Evolutionary conservation across 345 rosid genomes (phyloP), one percentile per base, ranked within the genome.

Genomic region (Crucihimalaya himalaica): DNA sequence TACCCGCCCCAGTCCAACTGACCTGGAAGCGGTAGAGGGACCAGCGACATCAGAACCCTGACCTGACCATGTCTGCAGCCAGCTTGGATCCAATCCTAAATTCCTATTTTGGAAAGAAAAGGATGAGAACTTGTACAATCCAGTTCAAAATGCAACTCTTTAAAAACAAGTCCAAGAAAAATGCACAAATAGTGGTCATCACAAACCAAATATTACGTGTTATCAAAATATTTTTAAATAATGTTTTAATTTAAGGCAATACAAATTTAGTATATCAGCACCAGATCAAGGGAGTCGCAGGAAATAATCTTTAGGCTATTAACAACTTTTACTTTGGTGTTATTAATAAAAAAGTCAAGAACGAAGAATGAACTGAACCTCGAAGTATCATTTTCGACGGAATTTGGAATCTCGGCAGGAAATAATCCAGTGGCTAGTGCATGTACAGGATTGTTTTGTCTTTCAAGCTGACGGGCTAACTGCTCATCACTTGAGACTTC

Each of bases 11-110:
- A 92, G 63, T 48, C 97, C 96, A 79, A 78, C 97, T 5, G 99
- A 79, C 84, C 97, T 80, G 59, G 75, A 77, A 25, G 84, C 82
- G n/a, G 86, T 88, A 40, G 99, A 95, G 66, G 99, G 92, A 71
- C 99, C 97, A 51, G 96, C 96, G 28, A 87, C 92, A 82, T 95
- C 97, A 35, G 80, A 77, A 79, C 88, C 86, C 71, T 87, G 97
- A 80, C 76, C 77, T 53, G 91, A 89, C 95, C 89, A 94, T 79
- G 84, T 40, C 46, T 84, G 92, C 57, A 85, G 73, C 99, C 97
- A 88, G 79, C 80, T 84, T 59, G 93, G 78, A 70, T 94, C 91
- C 85, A 87, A 64, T 72, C 90, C 97, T 40, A 92, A 78, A 79
- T 84, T 83, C 86, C 99, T 95, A 81, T 73, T 66, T 61, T 45